Percentiles rank a stretch among this genome's conserved stretches.
Evolutionary conservation across 495 filamentous ascomycete species (phyloP).

Genomic region (Penicillium herquei): DNA sequence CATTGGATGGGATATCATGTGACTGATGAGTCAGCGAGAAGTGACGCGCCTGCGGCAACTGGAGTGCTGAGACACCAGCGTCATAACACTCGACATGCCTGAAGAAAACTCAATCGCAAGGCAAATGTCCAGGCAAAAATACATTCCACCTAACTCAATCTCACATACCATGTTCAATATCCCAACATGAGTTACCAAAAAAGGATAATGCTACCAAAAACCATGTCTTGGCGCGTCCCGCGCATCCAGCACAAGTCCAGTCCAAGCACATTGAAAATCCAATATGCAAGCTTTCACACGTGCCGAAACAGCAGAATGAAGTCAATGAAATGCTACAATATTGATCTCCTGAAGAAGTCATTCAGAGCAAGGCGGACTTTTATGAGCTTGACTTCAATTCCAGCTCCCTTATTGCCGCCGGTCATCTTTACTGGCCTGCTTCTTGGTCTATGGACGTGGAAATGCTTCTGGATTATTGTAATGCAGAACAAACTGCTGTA

Average conservation of each 20-base stretch:
- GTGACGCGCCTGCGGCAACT: background rate
- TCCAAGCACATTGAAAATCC: no score
- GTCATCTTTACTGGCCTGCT: slow-evolving; percentile 65
- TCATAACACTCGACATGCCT: no score
- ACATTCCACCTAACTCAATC: background rate
- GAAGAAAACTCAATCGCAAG: no score
- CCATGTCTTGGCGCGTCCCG: background rate
- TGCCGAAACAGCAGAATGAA: no score
- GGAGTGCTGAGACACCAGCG: no score
- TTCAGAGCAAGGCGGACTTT: background rate
- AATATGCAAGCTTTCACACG: background rate
- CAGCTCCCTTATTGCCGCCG: slow-evolving; percentile 60
- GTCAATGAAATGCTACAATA: no score
- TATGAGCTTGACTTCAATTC: slow-evolving; percentile 35
- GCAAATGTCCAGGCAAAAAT: background rate
- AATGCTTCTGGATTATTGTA: slow-evolving; percentile 75
- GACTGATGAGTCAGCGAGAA: background rate
- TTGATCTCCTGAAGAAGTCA: background rate
- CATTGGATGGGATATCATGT: background rate
- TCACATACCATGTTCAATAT: no score
- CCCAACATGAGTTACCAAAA: no score
- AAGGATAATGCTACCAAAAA: background rate
- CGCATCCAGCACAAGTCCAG: background rate
- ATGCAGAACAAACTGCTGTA: slow-evolving; percentile 87
- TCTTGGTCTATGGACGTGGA: slow-evolving; percentile 70